phyloP scores from a whole-genome alignment of 306 rosid genomes.

The Cicer cuneatum region DNA sequence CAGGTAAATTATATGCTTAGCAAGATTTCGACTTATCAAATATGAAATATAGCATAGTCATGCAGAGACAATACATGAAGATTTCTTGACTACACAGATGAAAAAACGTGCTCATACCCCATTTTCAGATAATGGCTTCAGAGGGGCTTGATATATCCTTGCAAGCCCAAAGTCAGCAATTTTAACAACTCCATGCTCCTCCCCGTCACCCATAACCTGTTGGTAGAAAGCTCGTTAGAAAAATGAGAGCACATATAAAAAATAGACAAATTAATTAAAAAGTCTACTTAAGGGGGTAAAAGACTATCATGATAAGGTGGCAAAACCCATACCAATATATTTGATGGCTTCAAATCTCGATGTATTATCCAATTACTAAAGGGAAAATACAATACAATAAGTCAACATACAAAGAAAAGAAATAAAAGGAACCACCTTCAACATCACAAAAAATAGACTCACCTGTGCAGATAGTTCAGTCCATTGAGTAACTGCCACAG shows the following conservation, averaged over 20 bases:
- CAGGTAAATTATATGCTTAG: not conserved
- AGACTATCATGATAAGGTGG: constrained; percentile 9
- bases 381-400: constrained; percentile 36
- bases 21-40: constrained; percentile 11
- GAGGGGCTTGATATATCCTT: constrained; percentile 92
- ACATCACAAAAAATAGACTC: constrained; percentile 35
- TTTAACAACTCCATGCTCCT: constrained; percentile 91
- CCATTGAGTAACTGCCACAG: constrained; percentile 99
- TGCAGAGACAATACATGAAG: not conserved
- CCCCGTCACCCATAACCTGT: constrained; percentile 96
- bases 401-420: constrained; percentile 30
- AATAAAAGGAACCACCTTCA: constrained; percentile 33
- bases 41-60: constrained; percentile 11
- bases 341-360: constrained; percentile 95
- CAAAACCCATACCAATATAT: constrained; percentile 75
- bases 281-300: constrained; percentile 9
- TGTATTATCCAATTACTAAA: constrained; percentile 95
- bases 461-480: constrained; percentile 92
- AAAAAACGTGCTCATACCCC: constrained; percentile 66
- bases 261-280: constrained; percentile 10
- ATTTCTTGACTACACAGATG: constrained; percentile 24
- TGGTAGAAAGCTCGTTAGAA: constrained; percentile 33
- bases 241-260: constrained; percentile 19
- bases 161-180: constrained; percentile 99
- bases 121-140: constrained; percentile 74